phyloP scores from a whole-genome alignment of 139 green algal species.

The Coelastrella sp. region DNA sequence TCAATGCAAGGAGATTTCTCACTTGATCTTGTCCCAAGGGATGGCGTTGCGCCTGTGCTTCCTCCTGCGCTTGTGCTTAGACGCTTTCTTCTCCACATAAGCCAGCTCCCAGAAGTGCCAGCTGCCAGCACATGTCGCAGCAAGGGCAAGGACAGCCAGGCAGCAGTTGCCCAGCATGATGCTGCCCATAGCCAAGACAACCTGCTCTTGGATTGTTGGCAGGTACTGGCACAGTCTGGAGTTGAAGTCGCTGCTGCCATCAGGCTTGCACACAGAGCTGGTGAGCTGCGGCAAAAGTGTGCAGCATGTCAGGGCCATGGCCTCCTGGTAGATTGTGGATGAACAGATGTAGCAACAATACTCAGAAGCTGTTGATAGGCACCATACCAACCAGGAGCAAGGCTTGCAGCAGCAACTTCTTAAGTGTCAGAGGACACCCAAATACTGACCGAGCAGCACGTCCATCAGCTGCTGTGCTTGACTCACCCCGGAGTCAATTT shows the following conservation, averaged over 20 bases:
- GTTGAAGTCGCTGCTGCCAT: conserved; percentile 32
- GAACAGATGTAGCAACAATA: too few species aligned
- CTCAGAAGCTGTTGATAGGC: too few species aligned
- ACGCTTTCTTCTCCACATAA: conserved; percentile 66
- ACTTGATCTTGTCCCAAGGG: conserved; percentile 59
- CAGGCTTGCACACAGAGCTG: conserved; percentile 45
- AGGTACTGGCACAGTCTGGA: conserved; percentile 60
- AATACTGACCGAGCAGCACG: background rate
- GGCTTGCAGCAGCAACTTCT: too few species aligned
- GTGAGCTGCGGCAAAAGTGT: conserved; percentile 33
- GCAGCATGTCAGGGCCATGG: too few species aligned
- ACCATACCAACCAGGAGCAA: too few species aligned
- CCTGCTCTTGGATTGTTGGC: conserved; percentile 50
- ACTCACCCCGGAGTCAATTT: conserved; percentile 31
- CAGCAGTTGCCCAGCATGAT: conserved; percentile 28
- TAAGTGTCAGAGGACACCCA: background rate
- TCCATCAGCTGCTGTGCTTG: background rate
- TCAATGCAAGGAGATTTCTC: background rate
- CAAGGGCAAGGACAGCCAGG: conserved; percentile 28
- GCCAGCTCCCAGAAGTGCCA: conserved; percentile 62
- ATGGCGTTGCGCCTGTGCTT: conserved; percentile 63
- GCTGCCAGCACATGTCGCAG: background rate
- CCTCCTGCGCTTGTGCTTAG: conserved; percentile 68
- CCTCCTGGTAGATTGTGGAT: too few species aligned
- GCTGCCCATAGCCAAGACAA: conserved; percentile 38